Evolutionary conservation across 2,329 filamentous ascomycete genomes (phyloP), one percentile per base, ranked within the genome.

Genomic region (Sclerotiophoma versabilis): DNA sequence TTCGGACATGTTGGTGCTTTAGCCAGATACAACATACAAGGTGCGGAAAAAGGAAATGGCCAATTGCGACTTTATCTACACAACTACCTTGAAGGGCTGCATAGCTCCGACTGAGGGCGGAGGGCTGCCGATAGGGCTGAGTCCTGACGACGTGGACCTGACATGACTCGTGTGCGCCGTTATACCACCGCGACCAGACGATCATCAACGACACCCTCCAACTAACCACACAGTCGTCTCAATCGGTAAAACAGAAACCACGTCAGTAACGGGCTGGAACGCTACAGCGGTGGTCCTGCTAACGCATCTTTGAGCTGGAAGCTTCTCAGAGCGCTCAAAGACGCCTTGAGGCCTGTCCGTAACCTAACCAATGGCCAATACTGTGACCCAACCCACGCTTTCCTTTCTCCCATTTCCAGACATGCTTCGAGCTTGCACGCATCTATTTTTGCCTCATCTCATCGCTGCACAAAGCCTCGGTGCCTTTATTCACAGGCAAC

Each of bases 371-470:
- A n/a, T n/a, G n/a, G n/a, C n/a, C n/a, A n/a, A n/a, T n/a, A n/a
- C n/a, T n/a, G n/a, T n/a, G n/a, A n/a, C n/a, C n/a, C n/a, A n/a
- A n/a, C n/a, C n/a, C n/a, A n/a, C n/a, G n/a, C n/a, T n/a, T n/a
- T n/a, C n/a, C n/a, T 23, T 15, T 15, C 7, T 37, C 17, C 20
- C 23, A 8, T 11, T 11, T 38, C 27, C 91, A 93, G 75, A 10
- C 14, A 32, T 82, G 80, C 37, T 45, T 39, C 39, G 26, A 11
- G 8, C 15, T 9, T 9, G 6, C 0, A 5, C 10, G 2, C 22
- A 8, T 25, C 12, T 14, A 30, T 20, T 47, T 22, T 38, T 23
- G 25, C 12, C 23, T 8, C 15, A n/a, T 12, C 9, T 15, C 4
- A 26, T 22, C 15, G 8, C 17, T 42, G 4, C 15, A 12, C 22